Conservation (phyloP, 2,329 filamentous ascomycete species). For the Epichloe hybrida region DNA sequence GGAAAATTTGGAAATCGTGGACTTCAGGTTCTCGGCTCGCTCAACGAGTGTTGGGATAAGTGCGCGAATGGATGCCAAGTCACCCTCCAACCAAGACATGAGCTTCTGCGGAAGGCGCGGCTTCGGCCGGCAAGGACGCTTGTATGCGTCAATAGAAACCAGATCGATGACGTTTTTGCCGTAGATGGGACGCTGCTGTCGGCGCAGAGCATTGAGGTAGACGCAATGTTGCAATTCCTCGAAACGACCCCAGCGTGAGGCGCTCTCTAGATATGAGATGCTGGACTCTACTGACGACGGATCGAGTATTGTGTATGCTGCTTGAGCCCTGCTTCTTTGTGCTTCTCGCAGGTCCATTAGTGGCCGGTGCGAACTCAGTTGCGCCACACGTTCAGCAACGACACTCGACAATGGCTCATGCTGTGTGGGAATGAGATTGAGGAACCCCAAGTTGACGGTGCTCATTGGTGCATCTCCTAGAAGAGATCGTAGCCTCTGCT, state of each 20-base stretch:
- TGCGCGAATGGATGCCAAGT: constrained; percentile 46
- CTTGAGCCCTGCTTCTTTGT: constrained; percentile 49
- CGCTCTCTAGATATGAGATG: constrained; percentile 59
- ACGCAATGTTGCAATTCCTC: constrained; percentile 71
- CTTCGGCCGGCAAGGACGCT: constrained; percentile 44
- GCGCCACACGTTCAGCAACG: constrained; percentile 41
- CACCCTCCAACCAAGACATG: constrained; percentile 63
- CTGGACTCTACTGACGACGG: constrained; percentile 56
- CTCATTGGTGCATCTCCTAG: constrained; percentile 49
- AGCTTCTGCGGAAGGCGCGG: constrained; percentile 49
- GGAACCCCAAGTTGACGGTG: constrained; percentile 57
- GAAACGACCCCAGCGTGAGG: constrained; percentile 53
- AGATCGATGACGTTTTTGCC: constrained; percentile 66
- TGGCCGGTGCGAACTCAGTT: constrained; percentile 55
- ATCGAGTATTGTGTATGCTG: constrained; percentile 42
- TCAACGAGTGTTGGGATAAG: constrained; percentile 65
- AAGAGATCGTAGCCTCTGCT: constrained; percentile 53
- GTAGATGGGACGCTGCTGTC: constrained; percentile 70
- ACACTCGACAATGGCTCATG: constrained; percentile 50
- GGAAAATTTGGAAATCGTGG: constrained; percentile 71
- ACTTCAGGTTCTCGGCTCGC: constrained; percentile 59
- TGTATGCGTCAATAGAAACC: constrained; percentile 49
- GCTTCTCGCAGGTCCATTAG: constrained; percentile 59
- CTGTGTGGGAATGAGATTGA: constrained; percentile 63
- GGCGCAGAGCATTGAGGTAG: constrained; percentile 67